phyloP scores from a whole-genome alignment of 148 eudicot genomes.

The Beta vulgaris region DNA sequence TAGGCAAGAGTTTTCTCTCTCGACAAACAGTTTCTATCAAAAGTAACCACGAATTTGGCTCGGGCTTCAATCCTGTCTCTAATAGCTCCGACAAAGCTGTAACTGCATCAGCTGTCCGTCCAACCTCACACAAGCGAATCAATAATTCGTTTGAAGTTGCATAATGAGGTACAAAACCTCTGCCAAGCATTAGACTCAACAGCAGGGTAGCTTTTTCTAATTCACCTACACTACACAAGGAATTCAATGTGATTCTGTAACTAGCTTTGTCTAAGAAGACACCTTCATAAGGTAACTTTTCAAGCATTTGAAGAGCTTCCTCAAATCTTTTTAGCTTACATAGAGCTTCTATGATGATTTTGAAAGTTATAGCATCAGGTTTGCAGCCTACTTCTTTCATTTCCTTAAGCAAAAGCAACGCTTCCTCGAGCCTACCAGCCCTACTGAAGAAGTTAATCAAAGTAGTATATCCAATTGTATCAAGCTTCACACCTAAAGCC shows the following conservation, averaged over 20 bases:
- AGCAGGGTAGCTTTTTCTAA: slow-evolving; percentile 57
- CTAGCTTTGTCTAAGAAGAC: slow-evolving; percentile 55
- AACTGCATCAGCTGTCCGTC: slow-evolving; percentile 59
- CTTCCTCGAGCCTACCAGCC: slow-evolving; percentile 53
- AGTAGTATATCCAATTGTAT: slow-evolving; percentile 72
- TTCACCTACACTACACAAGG: slow-evolving; percentile 53
- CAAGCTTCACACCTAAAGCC: slow-evolving; percentile 58
- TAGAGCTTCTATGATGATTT: slow-evolving; percentile 65
- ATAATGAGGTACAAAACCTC: slow-evolving; percentile 83
- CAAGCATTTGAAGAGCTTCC: slow-evolving; percentile 78
- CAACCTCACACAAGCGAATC: slow-evolving; percentile 61
- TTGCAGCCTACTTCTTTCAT: slow-evolving; percentile 66
- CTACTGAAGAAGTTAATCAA: slow-evolving; percentile 67
- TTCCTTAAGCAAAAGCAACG: slow-evolving; percentile 55
- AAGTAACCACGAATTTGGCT: slow-evolving; percentile 59
- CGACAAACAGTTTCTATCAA: slow-evolving; percentile 63
- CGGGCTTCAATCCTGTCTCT: slow-evolving; percentile 74
- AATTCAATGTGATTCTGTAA: slow-evolving; percentile 64
- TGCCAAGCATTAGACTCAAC: slow-evolving; percentile 66
- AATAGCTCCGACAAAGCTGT: slow-evolving; percentile 46
- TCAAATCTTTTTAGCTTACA: slow-evolving; percentile 48
- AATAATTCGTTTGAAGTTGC: slow-evolving; percentile 74
- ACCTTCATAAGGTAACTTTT: slow-evolving; percentile 66
- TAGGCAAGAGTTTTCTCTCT: slow-evolving; percentile 76
- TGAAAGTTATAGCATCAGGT: slow-evolving; percentile 69